Conservation (phyloP, 1,139 yeast genomes). For the Lodderomyces metapsilosis region DNA sequence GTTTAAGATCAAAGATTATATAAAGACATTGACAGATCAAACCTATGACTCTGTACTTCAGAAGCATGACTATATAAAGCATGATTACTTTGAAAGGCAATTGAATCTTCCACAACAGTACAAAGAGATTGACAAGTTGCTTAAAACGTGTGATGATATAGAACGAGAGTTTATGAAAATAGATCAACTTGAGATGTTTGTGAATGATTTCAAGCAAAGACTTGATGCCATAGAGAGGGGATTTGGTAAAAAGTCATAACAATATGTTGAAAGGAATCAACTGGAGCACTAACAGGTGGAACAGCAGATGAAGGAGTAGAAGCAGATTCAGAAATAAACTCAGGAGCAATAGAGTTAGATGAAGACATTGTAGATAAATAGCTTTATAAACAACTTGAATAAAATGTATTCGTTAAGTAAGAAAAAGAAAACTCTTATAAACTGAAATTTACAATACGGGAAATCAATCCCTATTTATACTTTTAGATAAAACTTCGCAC, state of each 20-base stretch:
- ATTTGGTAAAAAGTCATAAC: background rate
- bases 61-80: constrained; percentile 28
- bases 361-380: too few relatives aligned
- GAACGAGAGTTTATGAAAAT: constrained; percentile 66
- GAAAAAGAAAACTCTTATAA: too few relatives aligned
- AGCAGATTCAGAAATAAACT: too few relatives aligned
- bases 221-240: constrained; percentile 23
- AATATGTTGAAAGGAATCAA: too few relatives aligned
- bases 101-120: constrained; percentile 43
- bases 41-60: constrained; percentile 31
- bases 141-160: constrained; percentile 52
- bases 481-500: too few relatives aligned
- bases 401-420: too few relatives aligned
- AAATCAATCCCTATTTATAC: too few relatives aligned
- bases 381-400: too few relatives aligned
- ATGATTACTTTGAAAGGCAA: constrained; percentile 37
- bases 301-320: too few relatives aligned
- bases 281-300: too few relatives aligned
- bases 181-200: constrained; percentile 59
- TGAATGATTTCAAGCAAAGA: constrained; percentile 36
- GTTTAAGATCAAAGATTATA: constrained; percentile 56
- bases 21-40: constrained; percentile 37
- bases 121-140: constrained; percentile 36
- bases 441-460: too few relatives aligned
- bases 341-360: too few relatives aligned